Base-by-base conservation (phyloP, 2,329 filamentous ascomycete genomes). In the Alternaria panax region DNA sequence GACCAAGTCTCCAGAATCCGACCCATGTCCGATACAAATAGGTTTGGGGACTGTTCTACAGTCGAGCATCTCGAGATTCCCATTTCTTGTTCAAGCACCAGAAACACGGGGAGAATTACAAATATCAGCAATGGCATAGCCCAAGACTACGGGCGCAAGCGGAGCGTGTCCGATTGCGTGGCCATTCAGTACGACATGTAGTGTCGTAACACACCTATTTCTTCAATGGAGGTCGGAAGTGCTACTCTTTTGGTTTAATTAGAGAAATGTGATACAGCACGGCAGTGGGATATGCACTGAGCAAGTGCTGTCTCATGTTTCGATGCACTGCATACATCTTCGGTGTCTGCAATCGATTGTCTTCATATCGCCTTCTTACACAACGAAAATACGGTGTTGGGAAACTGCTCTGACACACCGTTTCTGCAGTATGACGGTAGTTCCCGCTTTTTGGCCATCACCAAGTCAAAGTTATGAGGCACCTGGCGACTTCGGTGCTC, bases 131-230 rank as follows among this genome's bases (percentile, higher is more conserved):
- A 30, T n/a, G 22, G 36, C 38, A 32, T 25, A 50, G 38, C 20
- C 34, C 36, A 50, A 55, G 38, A 51, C 27, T 27, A 30, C 36
- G 45, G 22, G 27, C 28, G 28, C 54, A 16, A 32, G 36, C 16
- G 28, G 30, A 57, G 38, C 54, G 38, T 51, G 25, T 48, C 28
- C 14, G 18, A 34, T 14, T 6, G 20, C 32, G 16, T 30, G 30
- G 30, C 30, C 16, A 24, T 32, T 27, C 20, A 24, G 36, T 30
- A 42, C 25, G 25, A 43, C 40, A 32, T 45, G 28, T 38, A 46
- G 14, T 24, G 27, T 36, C 36, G 47, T 50, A 20, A 57, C 54
- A 52, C 47, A 51, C 22, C 36, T 38, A 42, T 27, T 6, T 42
- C 16, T 27, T n/a, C 14, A n/a, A 22, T 18, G 24, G 27, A 42